Conservation (phyloP, 1,139 yeast genomes). For the Candida sp. region DNA sequence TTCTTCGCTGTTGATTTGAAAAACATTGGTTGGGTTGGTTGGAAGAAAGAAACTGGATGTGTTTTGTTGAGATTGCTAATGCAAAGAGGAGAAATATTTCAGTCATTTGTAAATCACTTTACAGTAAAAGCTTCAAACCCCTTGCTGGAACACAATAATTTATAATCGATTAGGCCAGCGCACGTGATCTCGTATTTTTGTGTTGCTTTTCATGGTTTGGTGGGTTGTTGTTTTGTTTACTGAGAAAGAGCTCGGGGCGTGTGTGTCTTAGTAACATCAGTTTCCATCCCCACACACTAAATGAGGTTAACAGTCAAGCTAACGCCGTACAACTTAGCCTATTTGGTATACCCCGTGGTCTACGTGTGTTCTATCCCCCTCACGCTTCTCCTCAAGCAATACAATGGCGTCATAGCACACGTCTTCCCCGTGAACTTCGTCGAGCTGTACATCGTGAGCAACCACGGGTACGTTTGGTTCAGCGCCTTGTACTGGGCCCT, state of each 20-base stretch:
- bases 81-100: not conserved
- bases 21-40: not conserved
- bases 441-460: conserved; percentile 25
- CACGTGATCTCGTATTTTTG: conserved; percentile 3
- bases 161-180: conserved; percentile 1
- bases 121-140: not conserved
- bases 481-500: conserved; percentile 18
- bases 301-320: not conserved
- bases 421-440: conserved; percentile 19
- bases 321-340: conserved; percentile 7
- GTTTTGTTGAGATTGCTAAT: not conserved
- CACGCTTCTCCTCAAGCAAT: conserved; percentile 15
- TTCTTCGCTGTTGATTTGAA: not conserved
- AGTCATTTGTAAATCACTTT: not conserved
- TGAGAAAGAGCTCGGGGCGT: too few relatives aligned
- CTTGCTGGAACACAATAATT: not conserved
- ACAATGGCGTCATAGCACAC: conserved; percentile 15
- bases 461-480: conserved; percentile 34
- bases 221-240: too few relatives aligned
- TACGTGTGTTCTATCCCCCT: conserved; percentile 22
- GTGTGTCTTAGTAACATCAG: not conserved
- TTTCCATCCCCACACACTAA: not conserved
- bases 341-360: conserved; percentile 16
- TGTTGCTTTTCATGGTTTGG: too few relatives aligned
- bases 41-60: not conserved